A percentile compares a stretch with the other conserved stretches of the same genome.
Conservation (phyloP, 805 yeast species). For the Cyberlindnera maritima region DNA sequence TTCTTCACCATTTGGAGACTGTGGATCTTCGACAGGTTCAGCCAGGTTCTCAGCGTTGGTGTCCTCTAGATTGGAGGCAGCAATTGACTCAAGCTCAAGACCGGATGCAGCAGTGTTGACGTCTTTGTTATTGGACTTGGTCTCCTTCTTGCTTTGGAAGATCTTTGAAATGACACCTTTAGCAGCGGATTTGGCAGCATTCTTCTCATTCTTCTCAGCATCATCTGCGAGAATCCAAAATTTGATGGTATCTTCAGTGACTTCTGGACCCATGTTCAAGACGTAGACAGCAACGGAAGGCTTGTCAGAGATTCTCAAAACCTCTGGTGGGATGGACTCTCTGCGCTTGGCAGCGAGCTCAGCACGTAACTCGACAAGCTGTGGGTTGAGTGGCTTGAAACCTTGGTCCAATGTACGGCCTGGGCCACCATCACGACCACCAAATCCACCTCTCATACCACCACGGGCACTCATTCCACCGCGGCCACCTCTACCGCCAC, state of each 20-base stretch:
- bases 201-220: neutral
- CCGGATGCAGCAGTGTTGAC: too few relatives aligned
- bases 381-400: neutral
- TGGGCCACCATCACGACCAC: neutral
- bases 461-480: neutral
- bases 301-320: constrained; percentile 15
- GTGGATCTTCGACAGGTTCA: too few relatives aligned
- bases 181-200: too few relatives aligned
- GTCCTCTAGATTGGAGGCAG: too few relatives aligned
- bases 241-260: constrained; percentile 17
- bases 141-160: too few relatives aligned
- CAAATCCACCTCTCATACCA: neutral
- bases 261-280: constrained; percentile 12
- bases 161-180: too few relatives aligned
- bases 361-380: neutral
- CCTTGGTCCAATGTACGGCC: neutral
- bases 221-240: constrained; percentile 20
- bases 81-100: too few relatives aligned
- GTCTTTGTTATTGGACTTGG: too few relatives aligned
- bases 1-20: too few relatives aligned
- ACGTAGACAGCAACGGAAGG: constrained; percentile 17
- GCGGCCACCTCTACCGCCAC: neutral
- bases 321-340: constrained; percentile 6
- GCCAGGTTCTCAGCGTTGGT: too few relatives aligned
- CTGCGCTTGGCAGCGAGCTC: constrained; percentile 4